Conservation (phyloP, 176 grass and related monocot species). For the Oryza glaberrima region DNA sequence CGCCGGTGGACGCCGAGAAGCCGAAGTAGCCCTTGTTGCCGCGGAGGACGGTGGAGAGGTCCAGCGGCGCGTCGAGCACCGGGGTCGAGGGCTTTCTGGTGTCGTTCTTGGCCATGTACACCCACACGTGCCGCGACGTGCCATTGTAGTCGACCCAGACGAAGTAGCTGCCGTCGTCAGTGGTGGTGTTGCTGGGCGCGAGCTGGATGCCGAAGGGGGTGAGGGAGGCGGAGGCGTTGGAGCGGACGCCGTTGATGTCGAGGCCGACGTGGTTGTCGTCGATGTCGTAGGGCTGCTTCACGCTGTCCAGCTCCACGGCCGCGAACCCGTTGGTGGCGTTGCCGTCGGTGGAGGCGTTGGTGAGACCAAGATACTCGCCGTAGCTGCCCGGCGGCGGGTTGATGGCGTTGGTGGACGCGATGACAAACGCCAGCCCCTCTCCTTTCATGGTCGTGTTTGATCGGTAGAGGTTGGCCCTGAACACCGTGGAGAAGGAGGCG, state of each 20-base stretch:
- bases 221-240: constrained; percentile 14
- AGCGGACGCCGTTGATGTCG: constrained; percentile 72
- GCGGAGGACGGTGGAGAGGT: constrained; percentile 51
- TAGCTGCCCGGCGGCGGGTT: constrained; percentile 36
- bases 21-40: constrained; percentile 59
- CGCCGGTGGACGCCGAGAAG: constrained; percentile 85
- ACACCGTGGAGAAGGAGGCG: constrained; percentile 80
- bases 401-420: constrained; percentile 36
- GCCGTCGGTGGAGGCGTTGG: constrained; percentile 68
- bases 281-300: constrained; percentile 65
- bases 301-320: constrained; percentile 80
- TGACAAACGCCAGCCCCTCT: constrained; percentile 76
- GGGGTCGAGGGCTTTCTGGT: constrained; percentile 9
- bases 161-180: constrained; percentile 27
- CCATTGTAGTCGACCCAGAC: constrained; percentile 92
- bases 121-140: constrained; percentile 43
- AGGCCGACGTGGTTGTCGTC: constrained; percentile 91
- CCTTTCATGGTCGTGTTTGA: neutral
- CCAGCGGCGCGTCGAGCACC: constrained; percentile 61
- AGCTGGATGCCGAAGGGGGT: constrained; percentile 57
- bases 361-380: constrained; percentile 65
- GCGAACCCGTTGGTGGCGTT: constrained; percentile 54
- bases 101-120: constrained; percentile 49
- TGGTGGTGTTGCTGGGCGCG: neutral
- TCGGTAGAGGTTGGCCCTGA: constrained; percentile 65